A percentile compares a stretch with the other conserved stretches of the same genome.
phyloP scores from a whole-genome alignment of 1,139 yeast genomes.

The Kazachstania sp. region DNA sequence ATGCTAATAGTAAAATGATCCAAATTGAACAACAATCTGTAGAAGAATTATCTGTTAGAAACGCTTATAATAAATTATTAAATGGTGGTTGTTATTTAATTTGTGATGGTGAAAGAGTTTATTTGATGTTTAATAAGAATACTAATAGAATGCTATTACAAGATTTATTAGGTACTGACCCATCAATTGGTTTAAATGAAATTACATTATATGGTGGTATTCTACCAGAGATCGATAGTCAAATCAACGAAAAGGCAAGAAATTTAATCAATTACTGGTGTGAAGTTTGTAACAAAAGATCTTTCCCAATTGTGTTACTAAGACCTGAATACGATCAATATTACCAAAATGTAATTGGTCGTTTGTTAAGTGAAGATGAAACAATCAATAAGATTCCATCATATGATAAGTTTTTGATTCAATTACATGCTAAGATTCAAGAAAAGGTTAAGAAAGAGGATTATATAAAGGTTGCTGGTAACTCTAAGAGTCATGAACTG shows the following conservation, averaged over 20 bases:
- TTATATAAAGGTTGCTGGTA: slow-evolving; percentile 18
- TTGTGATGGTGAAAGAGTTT: slow-evolving; percentile 58
- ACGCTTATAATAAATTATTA: slow-evolving; percentile 18
- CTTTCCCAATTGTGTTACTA: slow-evolving; percentile 23
- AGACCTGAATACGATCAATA: slow-evolving; percentile 29
- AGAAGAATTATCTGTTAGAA: slow-evolving; percentile 34
- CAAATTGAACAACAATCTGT: slow-evolving; percentile 33
- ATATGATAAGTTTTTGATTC: slow-evolving; percentile 52
- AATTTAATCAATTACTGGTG: slow-evolving; percentile 41
- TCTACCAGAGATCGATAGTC: slow-evolving; percentile 64
- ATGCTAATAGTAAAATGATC: slow-evolving; percentile 41
- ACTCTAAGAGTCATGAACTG: slow-evolving; percentile 22
- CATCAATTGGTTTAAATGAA: slow-evolving; percentile 45
- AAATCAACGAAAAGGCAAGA: slow-evolving; percentile 60
- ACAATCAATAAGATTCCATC: slow-evolving; percentile 44
- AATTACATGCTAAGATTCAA: slow-evolving; percentile 52
- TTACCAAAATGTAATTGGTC: slow-evolving; percentile 31
- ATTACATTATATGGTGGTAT: slow-evolving; percentile 22
- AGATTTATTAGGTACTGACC: slow-evolving; percentile 66
- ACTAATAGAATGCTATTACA: slow-evolving; percentile 59
- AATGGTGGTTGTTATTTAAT: slow-evolving; percentile 69
- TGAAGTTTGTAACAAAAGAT: slow-evolving; percentile 17
- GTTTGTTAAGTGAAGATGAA: slow-evolving; percentile 67
- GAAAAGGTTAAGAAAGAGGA: slow-evolving; percentile 42
- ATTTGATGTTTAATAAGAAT: slow-evolving; percentile 63